Evolutionary conservation across 192 early-diverging fungal genomes (phyloP).

Genomic region (Linnemannia zychae): DNA sequence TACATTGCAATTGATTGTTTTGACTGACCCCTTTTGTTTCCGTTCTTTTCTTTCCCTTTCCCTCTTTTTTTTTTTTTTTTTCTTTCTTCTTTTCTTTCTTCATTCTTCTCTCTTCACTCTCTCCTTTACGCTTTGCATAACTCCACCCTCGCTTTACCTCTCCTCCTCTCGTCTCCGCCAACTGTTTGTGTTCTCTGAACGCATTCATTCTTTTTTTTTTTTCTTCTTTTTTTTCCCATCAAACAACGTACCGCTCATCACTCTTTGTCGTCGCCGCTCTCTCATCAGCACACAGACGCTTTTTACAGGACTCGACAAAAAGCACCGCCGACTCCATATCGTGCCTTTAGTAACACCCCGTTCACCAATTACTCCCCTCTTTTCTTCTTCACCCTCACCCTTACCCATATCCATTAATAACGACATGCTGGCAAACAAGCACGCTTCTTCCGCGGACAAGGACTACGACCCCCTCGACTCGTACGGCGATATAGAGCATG

Average conservation of each 20-base stretch:
- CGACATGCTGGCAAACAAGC: conserved; percentile 42
- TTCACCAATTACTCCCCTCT: neutral
- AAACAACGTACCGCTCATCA: neutral
- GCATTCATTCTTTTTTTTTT: neutral
- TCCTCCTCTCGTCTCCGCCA: conserved; percentile 1
- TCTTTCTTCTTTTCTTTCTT: neutral
- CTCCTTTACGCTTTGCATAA: neutral
- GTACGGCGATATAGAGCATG: conserved; percentile 20
- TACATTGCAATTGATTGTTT: neutral
- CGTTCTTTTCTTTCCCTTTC: neutral
- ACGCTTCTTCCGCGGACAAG: conserved; percentile 9
- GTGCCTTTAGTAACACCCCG: neutral
- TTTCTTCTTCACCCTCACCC: neutral
- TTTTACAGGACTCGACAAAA: neutral
- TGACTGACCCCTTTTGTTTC: neutral
- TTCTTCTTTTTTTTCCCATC: neutral
- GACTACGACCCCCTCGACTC: conserved; percentile 32
- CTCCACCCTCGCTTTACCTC: neutral
- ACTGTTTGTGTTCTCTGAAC: neutral
- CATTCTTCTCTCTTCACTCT: neutral
- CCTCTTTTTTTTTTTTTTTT: neutral
- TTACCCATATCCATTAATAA: neutral
- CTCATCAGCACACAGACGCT: neutral
- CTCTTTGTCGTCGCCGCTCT: neutral
- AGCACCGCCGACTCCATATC: neutral